Base-by-base conservation (phyloP, 202 grass and related monocot genomes). In the Alloteropsis angusta region DNA sequence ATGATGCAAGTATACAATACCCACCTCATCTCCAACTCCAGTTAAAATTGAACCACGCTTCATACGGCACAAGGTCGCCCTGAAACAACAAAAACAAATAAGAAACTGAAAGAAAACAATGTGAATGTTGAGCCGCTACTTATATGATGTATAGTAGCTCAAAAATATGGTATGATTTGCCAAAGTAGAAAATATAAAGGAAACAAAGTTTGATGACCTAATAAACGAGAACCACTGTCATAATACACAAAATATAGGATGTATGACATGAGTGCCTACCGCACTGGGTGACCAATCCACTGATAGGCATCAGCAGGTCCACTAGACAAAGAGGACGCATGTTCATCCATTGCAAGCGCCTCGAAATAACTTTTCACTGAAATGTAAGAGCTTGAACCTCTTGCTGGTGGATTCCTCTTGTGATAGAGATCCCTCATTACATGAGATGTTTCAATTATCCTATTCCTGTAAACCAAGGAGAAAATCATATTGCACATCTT, bases 1-100 rank as follows among this genome's bases (percentile, higher is more conserved):
- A 71, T 32, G n/a, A n/a, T n/a, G n/a, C n/a, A n/a, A n/a, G n/a
- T 62, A 76, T 71, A 64, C 25, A 76, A 61, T 13, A 48, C 46
- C 25, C 70, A 97, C 94, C 87, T 88, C 92, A 49, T 97, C 94
- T 87, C 94, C 91, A 79, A 80, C 83, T 85, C 91, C 91, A 69
- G 91, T 90, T 80, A 97, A 86, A 73, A 97, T 80, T 45, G 48
- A 79, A 41, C 94, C 94, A 44, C 94, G 85, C 64, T 92, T 97
- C 89, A 97, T 97, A 55, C 85, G 82, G 50, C 94, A 97, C 46
- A 94, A 76, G 62, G 60, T 87, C 35, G 85, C 85, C 79, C 94
- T 97, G 82, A 34, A 74, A 87, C 16, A n/a, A n/a, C n/a, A n/a
- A n/a, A n/a, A 76, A 88, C 16, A 82, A 67, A 34, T 30, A 53